Percentiles rank a stretch among this genome's conserved stretches.
Conservation (phyloP, 805 yeast species). For the Starmerella tilneyi region DNA sequence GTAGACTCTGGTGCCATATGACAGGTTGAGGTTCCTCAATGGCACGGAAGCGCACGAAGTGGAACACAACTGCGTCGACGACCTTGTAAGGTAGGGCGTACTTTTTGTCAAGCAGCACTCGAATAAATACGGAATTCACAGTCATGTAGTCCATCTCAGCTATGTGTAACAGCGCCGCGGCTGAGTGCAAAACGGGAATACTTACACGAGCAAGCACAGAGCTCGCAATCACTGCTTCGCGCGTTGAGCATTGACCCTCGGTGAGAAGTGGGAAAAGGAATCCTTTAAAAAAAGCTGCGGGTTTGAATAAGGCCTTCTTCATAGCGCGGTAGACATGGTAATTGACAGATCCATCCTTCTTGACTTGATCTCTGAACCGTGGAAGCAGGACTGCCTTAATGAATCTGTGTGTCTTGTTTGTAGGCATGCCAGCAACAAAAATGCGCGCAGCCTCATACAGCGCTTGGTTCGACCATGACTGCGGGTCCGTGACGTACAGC, state of each 20-base stretch:
- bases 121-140: slow-evolving; percentile 79
- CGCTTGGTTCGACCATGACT: slow-evolving; percentile 89
- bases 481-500: slow-evolving; percentile 84
- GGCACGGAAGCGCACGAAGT: slow-evolving; percentile 77
- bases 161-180: slow-evolving; percentile 84
- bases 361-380: slow-evolving; percentile 35
- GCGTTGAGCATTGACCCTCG: slow-evolving; percentile 65
- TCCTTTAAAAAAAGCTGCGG: slow-evolving; percentile 96
- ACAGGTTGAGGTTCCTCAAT: slow-evolving; percentile 61
- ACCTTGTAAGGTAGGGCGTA: slow-evolving; percentile 96
- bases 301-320: slow-evolving; percentile 88
- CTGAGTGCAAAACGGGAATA: slow-evolving; percentile 88
- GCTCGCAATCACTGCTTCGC: slow-evolving; percentile 93
- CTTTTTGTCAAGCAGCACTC: slow-evolving; percentile 82
- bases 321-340: slow-evolving; percentile 87
- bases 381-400: slow-evolving; percentile 41
- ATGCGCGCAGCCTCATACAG: slow-evolving; percentile 89
- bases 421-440: slow-evolving; percentile 79
- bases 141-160: slow-evolving; percentile 76
- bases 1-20: slow-evolving; percentile 94
- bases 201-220: slow-evolving; percentile 83
- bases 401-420: slow-evolving; percentile 81
- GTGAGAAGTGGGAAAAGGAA: slow-evolving; percentile 85
- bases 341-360: slow-evolving; percentile 48
- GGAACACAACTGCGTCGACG: slow-evolving; percentile 84